phyloP scores from a whole-genome alignment of 306 rosid species.

The Citrullus colocynthis region DNA sequence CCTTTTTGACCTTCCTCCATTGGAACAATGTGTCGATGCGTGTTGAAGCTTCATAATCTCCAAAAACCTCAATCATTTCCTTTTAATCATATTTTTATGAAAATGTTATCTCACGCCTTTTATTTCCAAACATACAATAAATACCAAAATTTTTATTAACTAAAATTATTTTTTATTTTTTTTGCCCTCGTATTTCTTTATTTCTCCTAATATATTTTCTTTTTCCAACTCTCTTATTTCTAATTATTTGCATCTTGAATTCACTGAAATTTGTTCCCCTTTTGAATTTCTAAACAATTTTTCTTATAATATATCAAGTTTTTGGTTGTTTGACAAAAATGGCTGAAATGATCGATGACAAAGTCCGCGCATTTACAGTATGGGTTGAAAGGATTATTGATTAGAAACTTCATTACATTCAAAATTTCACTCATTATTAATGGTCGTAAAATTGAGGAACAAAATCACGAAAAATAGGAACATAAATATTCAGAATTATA shows the following conservation, averaged over 20 bases:
- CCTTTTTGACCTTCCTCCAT: neutral
- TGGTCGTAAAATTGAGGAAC: too few species aligned
- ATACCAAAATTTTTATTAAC: too few species aligned
- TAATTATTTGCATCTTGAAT: neutral
- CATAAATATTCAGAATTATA: too few species aligned
- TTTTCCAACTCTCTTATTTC: neutral
- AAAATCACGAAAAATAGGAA: too few species aligned
- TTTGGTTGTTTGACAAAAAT: neutral
- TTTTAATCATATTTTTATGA: too few species aligned
- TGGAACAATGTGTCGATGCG: too few species aligned
- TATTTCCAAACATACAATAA: too few species aligned
- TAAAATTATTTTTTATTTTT: too few species aligned
- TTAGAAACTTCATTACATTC: neutral
- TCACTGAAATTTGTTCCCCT: neutral
- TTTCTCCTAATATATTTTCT: neutral
- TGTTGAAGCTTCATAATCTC: too few species aligned
- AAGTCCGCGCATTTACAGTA: neutral
- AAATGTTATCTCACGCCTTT: too few species aligned
- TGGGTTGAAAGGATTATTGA: neutral
- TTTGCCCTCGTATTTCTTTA: too few species aligned
- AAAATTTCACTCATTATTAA: neutral
- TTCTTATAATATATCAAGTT: neutral
- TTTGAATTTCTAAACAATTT: neutral
- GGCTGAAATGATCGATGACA: neutral
- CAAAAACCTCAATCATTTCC: too few species aligned